Base-by-base conservation (phyloP, 1,284 basidiomycete genomes). In the Marasmius sp. region DNA sequence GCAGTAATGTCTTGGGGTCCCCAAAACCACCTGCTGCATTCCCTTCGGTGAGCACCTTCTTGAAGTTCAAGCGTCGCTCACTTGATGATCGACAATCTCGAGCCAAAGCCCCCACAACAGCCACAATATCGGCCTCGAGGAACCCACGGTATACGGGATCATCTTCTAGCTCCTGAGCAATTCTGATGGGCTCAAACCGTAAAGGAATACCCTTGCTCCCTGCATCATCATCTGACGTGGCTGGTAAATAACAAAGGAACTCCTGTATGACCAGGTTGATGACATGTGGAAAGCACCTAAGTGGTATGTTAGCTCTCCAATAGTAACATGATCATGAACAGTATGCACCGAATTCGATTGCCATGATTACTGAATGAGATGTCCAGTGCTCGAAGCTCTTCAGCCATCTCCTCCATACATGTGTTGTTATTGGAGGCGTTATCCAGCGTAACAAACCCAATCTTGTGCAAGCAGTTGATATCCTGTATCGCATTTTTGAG, bases 201-300 rank as follows among this genome's bases (percentile, higher is more conserved):
- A n/a, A n/a, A n/a, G n/a, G n/a, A n/a, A 63, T 1, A 65, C 66
- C 1, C 52, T 57, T 0, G 33, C n/a, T 59, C 72, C 71, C 8
- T 57, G 58, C 14, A 43, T 27, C 39, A 2, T 14, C 20, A 34
- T 60, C 59, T 1, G 20, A 50, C 20, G 36, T 53, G 43, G n/a
- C 36, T 11, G 62, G 68, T 16, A 63, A 41, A 33, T 63, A 16
- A 33, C 63, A 47, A 3, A 73, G 64, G 1, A 64, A 70, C 61
- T n/a, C n/a, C 58, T 76, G 69, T 9, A 71, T 68, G 7, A 72
- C 66, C 12, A 75, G 65, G 51, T 77, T 77, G 27, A 74, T 59
- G 27, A 71, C 61, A 45, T 76, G 75, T 0, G 71, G 74, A 60
- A 76, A 75, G 58, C 75, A 77, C n/a, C 75, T 27, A 5, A 27